Conservation (phyloP, 179 eudicot genomes). For the Sideroxylon spinosum region DNA sequence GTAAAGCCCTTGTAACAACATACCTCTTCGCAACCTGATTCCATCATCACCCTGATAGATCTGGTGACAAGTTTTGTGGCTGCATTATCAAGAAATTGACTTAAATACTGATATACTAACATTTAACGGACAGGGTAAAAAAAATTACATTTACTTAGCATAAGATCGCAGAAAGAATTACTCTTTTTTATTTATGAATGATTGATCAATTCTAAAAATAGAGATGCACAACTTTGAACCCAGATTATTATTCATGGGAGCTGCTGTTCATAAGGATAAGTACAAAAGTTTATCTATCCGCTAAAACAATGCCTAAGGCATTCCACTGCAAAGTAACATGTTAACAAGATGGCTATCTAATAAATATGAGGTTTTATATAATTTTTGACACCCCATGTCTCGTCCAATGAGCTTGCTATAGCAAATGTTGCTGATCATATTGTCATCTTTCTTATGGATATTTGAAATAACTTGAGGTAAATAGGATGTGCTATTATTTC, state of each 20-base stretch:
- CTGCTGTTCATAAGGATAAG: background rate
- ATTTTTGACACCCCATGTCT: background rate
- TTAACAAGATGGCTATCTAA: background rate
- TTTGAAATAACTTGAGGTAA: background rate
- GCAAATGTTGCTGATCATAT: background rate
- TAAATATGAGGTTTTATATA: background rate
- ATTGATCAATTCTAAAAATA: background rate
- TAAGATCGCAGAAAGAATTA: background rate
- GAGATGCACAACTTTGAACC: background rate
- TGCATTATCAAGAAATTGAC: conserved; percentile 33
- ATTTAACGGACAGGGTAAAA: background rate
- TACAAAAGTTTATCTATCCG: background rate
- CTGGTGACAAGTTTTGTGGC: conserved; percentile 93
- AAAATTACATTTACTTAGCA: background rate
- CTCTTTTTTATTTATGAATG: background rate
- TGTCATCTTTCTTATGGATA: background rate
- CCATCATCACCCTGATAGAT: conserved; percentile 91
- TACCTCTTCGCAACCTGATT: conserved; percentile 99
- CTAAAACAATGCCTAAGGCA: background rate
- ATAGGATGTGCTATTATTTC: background rate
- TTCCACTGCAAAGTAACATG: background rate
- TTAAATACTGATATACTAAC: background rate
- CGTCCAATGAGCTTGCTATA: background rate
- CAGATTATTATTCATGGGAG: background rate
- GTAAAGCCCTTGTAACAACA: background rate